These are phyloP conservation scores for Pyrenophora graminea DNA, from an alignment of 2,329 filamentous ascomycete species.

Conservation along the genomic window DNA sequence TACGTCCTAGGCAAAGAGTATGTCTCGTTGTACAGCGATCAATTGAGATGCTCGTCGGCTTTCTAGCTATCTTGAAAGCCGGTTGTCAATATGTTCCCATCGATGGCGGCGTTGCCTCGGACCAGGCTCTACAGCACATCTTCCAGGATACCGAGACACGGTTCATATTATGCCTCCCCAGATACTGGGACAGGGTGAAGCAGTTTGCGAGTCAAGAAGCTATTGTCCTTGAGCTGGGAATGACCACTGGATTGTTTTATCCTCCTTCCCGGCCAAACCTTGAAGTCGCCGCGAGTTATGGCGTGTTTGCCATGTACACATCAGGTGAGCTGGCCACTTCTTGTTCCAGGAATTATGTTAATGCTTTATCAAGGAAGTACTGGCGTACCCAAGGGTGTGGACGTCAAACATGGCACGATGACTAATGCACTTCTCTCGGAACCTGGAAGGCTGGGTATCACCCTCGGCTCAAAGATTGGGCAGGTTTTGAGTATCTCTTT, in stretches of 20 bases:
- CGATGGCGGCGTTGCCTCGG: constrained; percentile 54
- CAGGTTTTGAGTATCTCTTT: constrained; percentile 64
- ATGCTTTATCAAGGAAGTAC: constrained; percentile 51
- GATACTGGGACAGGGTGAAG: constrained; percentile 35
- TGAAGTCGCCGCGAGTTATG: constrained; percentile 27
- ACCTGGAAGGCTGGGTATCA: constrained; percentile 58
- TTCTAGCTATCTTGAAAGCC: constrained; percentile 60
- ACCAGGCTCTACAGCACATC: constrained; percentile 52
- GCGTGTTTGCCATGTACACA: constrained; percentile 56
- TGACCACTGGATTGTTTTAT: constrained; percentile 17
- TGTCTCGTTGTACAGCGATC: constrained; percentile 62
- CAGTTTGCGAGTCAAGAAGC: constrained; percentile 17
- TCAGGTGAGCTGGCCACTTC: constrained; percentile 41
- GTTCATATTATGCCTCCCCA: constrained; percentile 55
- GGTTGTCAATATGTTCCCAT: constrained; percentile 65
- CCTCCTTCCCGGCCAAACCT: constrained; percentile 24
- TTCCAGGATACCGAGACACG: constrained; percentile 53
- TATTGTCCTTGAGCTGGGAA: constrained; percentile 23
- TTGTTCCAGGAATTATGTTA: not conserved
- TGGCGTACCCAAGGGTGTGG: constrained; percentile 62
- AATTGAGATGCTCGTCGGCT: constrained; percentile 62
- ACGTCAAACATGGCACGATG: constrained; percentile 61
- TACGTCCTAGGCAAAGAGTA: constrained; percentile 50
- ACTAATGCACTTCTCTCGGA: constrained; percentile 58
- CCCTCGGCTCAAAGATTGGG: constrained; percentile 56